These are phyloP conservation scores for Lachancea waltii DNA, from an alignment of 805 yeast genomes.

Conservation along the genomic window DNA sequence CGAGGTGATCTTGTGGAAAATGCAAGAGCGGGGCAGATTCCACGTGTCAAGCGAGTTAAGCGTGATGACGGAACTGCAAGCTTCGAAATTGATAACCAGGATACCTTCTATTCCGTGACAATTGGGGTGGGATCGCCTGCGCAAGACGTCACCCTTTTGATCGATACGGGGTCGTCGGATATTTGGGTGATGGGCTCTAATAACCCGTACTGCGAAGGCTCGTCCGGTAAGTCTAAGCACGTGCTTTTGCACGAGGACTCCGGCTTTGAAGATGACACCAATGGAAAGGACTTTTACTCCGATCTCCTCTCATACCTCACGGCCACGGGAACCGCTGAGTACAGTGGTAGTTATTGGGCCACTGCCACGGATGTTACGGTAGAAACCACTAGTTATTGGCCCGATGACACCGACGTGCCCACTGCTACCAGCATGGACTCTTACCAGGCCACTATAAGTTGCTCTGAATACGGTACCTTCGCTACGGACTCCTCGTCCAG, in stretches of 20 bases:
- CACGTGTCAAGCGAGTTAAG: conserved; percentile 14
- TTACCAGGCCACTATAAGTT: conserved; percentile 30
- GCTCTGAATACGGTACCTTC: conserved; percentile 36
- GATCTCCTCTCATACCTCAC: too few species aligned
- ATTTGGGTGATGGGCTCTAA: conserved; percentile 51
- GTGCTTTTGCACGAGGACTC: neutral
- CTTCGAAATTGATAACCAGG: conserved; percentile 35
- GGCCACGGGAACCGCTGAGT: neutral
- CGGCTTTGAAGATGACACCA: neutral
- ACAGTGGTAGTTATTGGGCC: too few species aligned
- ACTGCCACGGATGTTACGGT: too few species aligned
- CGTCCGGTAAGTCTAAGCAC: conserved; percentile 1
- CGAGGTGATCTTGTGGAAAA: conserved; percentile 19
- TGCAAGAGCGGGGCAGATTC: conserved; percentile 11
- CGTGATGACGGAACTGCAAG: conserved; percentile 30
- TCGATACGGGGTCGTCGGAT: conserved; percentile 79
- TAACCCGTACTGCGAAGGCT: conserved; percentile 39
- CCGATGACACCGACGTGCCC: too few species aligned
- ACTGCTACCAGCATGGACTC: conserved; percentile 7
- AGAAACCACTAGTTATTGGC: too few species aligned
- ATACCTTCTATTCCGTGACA: conserved; percentile 40
- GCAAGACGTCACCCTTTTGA: conserved; percentile 47
- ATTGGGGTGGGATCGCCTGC: conserved; percentile 50
- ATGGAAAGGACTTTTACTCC: too few species aligned
- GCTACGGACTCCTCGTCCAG: conserved; percentile 19